Evolutionary conservation across 345 rosid species (phyloP).

Genomic region (Syzygium grande): DNA sequence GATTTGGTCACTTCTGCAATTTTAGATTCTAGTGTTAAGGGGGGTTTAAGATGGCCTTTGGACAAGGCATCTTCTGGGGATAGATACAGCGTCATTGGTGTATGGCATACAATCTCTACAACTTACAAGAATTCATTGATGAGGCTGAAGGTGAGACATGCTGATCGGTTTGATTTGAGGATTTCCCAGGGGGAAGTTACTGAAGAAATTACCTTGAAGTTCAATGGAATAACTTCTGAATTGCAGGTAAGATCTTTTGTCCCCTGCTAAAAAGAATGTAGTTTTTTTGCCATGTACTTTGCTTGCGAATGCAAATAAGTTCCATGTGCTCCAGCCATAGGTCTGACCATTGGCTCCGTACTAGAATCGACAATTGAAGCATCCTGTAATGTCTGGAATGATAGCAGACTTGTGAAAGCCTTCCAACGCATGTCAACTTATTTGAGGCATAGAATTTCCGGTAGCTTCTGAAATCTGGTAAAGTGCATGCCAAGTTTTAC

Average conservation of each 20-base stretch:
- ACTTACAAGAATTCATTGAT: constrained; percentile 27
- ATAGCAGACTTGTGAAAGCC: not conserved
- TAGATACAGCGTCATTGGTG: constrained; percentile 33
- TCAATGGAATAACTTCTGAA: constrained; percentile 39
- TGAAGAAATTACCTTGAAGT: constrained; percentile 30
- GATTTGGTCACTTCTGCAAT: constrained; percentile 37
- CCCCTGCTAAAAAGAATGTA: not conserved
- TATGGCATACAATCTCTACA: constrained; percentile 32
- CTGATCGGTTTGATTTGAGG: constrained; percentile 47
- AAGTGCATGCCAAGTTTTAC: not conserved
- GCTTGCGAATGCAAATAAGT: not conserved
- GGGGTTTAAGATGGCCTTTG: constrained; percentile 63
- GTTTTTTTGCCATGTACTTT: not conserved
- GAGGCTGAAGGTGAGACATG: constrained; percentile 44
- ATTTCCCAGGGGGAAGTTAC: constrained; percentile 22
- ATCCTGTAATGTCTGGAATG: not conserved
- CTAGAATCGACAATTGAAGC: not conserved
- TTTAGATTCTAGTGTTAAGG: constrained; percentile 51
- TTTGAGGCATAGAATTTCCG: not conserved
- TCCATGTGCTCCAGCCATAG: not conserved
- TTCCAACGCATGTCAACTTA: not conserved
- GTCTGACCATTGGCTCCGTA: not conserved
- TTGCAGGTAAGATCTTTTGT: constrained; percentile 3
- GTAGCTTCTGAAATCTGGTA: not conserved
- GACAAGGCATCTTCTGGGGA: constrained; percentile 29